A percentile compares a stretch with the other conserved stretches of the same genome.
Conservation (phyloP, 2,329 filamentous ascomycete species). For the Colletotrichum costaricense region DNA sequence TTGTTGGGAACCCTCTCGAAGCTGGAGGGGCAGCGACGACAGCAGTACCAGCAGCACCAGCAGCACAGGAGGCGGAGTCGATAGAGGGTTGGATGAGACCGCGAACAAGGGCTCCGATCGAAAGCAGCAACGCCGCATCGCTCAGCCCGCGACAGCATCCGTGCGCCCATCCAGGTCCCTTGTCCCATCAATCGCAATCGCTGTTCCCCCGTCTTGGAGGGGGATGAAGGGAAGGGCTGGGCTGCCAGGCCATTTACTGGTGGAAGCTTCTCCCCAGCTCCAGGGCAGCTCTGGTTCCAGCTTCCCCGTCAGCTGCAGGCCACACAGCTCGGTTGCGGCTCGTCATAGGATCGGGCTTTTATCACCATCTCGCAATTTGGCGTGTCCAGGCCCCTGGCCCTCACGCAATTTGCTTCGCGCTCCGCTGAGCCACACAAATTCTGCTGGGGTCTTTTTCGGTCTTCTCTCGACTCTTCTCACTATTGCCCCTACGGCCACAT, state of each 20-base stretch:
- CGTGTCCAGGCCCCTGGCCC: background rate
- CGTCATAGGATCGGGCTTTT: conserved; percentile 27
- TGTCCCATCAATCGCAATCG: conserved; percentile 1
- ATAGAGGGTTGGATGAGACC: background rate
- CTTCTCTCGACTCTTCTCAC: background rate
- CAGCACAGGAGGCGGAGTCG: background rate
- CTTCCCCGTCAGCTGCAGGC: conserved; percentile 5
- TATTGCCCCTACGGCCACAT: conserved; percentile 1
- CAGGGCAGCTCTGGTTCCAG: conserved; percentile 5
- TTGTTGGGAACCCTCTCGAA: background rate
- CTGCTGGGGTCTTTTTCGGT: background rate
- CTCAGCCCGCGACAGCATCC: conserved; percentile 32
- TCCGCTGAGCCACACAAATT: conserved; percentile 2
- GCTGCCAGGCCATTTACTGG: conserved; percentile 15
- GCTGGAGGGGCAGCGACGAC: conserved; percentile 11
- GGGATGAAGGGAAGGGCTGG: background rate
- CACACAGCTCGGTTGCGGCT: conserved; percentile 24
- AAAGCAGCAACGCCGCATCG: conserved; percentile 29
- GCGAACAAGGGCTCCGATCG: conserved; percentile 17
- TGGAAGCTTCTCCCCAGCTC: conserved; percentile 13
- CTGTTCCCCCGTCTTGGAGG: conserved; percentile 17
- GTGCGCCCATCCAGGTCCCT: conserved; percentile 25
- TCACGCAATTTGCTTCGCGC: conserved; percentile 27
- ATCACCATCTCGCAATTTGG: conserved; percentile 18
- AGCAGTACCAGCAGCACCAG: background rate